Percentiles rank a stretch among this genome's conserved stretches.
Evolutionary conservation across 202 grass and related monocot species (phyloP).

Genomic region (Saccharum hybrid): DNA sequence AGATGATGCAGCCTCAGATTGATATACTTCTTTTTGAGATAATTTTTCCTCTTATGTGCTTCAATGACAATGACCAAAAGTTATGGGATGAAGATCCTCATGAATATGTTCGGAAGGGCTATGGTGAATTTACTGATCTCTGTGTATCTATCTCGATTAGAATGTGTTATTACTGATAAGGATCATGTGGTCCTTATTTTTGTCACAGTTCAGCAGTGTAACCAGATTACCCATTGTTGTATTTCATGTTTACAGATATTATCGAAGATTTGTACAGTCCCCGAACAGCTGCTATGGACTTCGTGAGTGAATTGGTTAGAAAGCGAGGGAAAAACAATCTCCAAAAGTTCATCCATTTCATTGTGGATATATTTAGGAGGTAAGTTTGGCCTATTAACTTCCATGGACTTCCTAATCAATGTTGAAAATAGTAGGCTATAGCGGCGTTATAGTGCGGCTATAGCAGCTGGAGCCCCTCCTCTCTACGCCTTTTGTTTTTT

Average conservation of each 20-base stretch:
- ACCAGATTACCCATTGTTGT: neutral
- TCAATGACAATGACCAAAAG: constrained; percentile 87
- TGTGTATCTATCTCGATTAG: constrained; percentile 24
- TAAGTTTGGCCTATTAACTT: constrained; percentile 37
- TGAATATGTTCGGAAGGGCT: constrained; percentile 97
- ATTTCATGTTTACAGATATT: constrained; percentile 59
- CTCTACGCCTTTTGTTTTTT: neutral
- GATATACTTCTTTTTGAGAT: constrained; percentile 92
- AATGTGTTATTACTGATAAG: constrained; percentile 16
- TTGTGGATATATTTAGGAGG: constrained; percentile 78
- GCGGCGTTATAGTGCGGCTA: neutral
- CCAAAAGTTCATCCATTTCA: constrained; percentile 86
- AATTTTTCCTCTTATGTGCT: constrained; percentile 97
- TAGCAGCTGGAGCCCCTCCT: neutral
- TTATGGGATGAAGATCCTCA: constrained; percentile 98
- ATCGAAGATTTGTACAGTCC: constrained; percentile 89
- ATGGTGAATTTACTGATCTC: constrained; percentile 64
- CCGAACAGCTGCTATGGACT: constrained; percentile 84
- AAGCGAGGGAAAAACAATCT: constrained; percentile 80
- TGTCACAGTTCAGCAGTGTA: neutral
- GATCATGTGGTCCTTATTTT: constrained; percentile 4
- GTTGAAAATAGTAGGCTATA: neutral
- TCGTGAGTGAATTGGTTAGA: constrained; percentile 85
- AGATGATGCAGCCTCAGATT: constrained; percentile 88
- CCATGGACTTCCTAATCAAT: constrained; percentile 30